phyloP scores from a whole-genome alignment of 192 early-diverging fungal species.

The Geranomyces michiganensis region DNA sequence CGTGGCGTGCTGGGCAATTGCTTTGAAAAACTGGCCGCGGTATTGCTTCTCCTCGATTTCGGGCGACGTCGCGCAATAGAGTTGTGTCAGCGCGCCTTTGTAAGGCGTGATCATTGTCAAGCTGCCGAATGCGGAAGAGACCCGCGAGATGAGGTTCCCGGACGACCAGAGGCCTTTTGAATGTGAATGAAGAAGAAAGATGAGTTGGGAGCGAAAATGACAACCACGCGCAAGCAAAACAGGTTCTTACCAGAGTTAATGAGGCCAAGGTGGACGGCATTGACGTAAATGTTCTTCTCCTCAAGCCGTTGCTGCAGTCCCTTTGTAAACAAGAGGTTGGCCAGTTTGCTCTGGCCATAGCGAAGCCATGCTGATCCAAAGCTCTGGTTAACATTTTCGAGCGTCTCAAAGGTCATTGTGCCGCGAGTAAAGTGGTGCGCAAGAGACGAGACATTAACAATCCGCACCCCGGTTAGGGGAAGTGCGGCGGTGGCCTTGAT shows the following conservation, averaged over 20 bases:
- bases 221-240: too few relatives aligned
- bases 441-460: conserved; percentile 39
- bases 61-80: conserved; percentile 39
- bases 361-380: conserved; percentile 25
- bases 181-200: background rate
- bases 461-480: conserved; percentile 32
- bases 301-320: conserved; percentile 15
- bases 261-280: conserved; percentile 43
- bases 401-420: conserved; percentile 19
- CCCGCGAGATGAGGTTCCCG: conserved; percentile 10
- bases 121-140: background rate
- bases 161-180: background rate
- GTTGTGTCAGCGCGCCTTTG: conserved; percentile 43
- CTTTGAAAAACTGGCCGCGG: conserved; percentile 46
- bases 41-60: conserved; percentile 44
- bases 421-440: conserved; percentile 20
- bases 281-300: conserved; percentile 24
- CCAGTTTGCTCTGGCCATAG: conserved; percentile 45
- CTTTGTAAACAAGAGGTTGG: conserved; percentile 45
- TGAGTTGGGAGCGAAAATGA: too few relatives aligned
- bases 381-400: conserved; percentile 38
- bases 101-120: conserved; percentile 16
- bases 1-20: conserved; percentile 27
- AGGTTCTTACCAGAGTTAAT: conserved; percentile 19
- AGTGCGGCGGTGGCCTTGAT: conserved; percentile 13